Evolutionary conservation across 768 basidiomycete species (phyloP), one percentile per base, ranked within the genome.

Genomic region (Pleurotus salmoneostramineus): DNA sequence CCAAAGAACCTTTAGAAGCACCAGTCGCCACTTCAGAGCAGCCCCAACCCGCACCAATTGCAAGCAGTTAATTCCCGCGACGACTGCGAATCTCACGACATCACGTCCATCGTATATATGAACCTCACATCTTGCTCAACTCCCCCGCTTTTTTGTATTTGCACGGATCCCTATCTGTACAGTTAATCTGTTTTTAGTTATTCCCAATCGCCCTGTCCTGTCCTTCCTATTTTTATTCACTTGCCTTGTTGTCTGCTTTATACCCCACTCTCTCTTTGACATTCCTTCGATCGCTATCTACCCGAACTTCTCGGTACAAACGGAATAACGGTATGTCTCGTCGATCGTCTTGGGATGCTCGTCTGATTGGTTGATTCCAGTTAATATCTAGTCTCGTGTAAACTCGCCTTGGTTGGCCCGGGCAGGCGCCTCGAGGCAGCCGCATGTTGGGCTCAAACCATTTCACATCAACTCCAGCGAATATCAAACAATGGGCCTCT

Each of bases 81-180:
- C 44, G 15, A 14, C 11, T 42, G 17, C 4, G 15, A 33, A 40
- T 21, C 3, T 27, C 21, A 43, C 27, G 52, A 43, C 32, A 37
- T 35, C 37, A 40, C 35, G 27, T 37, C 10, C 43, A 42, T 31
- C 15, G 27, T 6, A 49, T 32, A 3, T 49, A 49, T 37, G n/a
- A 40, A 8, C 15, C 1, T 27, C 21, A 27, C 21, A 40, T 55
- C 40, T 55, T 55, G 52, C 52, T 55, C 15, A 27, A 3, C 21
- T 27, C 21, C 21, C n/a, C 36, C 27, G 52, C 52, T 55, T 55
- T 55, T 15, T 55, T 55, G 52, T 55, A 55, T 42, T n/a, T 43
- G 52, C 52, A 55, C 52, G 52, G 52, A 55, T 55, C 15, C 40
- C 36, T 55, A 40, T 55, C 40, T 55, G 52, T 55, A 55, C 32